phyloP scores from a whole-genome alignment of 1,139 yeast species.

The Protomyces pachydermus region DNA sequence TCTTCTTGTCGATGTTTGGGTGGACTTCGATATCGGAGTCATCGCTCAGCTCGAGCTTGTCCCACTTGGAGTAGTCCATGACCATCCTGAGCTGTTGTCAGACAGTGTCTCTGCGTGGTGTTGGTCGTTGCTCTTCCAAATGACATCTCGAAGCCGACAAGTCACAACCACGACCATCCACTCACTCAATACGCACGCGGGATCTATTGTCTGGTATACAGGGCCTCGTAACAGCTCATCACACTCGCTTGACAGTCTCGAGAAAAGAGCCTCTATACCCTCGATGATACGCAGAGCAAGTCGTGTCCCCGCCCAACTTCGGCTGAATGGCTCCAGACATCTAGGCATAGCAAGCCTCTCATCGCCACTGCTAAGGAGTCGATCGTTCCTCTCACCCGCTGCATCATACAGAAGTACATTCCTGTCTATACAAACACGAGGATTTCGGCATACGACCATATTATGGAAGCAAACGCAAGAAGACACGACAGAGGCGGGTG shows the following conservation, averaged over 20 bases:
- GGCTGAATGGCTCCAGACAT: not conserved
- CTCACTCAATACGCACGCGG: too few relatives aligned
- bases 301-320: not conserved
- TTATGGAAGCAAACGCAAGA: not conserved
- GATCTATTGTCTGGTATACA: too few relatives aligned
- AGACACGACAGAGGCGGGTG: not conserved
- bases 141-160: too few relatives aligned
- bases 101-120: too few relatives aligned
- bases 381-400: not conserved
- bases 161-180: too few relatives aligned
- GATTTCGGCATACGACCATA: not conserved
- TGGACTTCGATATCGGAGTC: slow-evolving; percentile 60
- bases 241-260: too few relatives aligned
- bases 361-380: not conserved
- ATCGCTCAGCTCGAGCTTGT: slow-evolving; percentile 87
- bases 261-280: too few relatives aligned
- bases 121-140: too few relatives aligned
- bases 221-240: too few relatives aligned
- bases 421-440: not conserved
- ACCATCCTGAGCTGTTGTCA: not conserved
- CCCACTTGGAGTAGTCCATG: slow-evolving; percentile 48
- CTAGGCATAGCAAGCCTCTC: not conserved
- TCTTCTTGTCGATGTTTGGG: slow-evolving; percentile 91
- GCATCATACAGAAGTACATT: not conserved
- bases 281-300: not conserved